A percentile compares a stretch with the other conserved stretches of the same genome.
phyloP scores from a whole-genome alignment of 2,329 filamentous ascomycete genomes.

The Verticillium longisporum region DNA sequence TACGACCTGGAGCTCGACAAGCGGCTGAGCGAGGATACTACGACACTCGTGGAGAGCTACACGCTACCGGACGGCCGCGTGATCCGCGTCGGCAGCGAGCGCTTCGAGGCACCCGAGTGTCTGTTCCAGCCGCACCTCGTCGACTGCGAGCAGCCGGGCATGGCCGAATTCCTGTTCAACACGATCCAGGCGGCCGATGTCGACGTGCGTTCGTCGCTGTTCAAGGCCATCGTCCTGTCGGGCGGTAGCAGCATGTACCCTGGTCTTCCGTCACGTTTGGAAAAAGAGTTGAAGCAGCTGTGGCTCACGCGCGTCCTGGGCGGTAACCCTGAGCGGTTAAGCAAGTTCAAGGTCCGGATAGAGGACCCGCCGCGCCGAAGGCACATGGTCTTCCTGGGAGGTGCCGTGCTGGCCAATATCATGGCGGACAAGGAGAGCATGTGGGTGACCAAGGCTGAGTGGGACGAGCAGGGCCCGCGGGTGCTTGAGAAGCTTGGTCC shows the following conservation, averaged over 20 bases:
- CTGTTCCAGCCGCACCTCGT: slow-evolving; percentile 98
- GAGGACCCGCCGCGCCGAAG: slow-evolving; percentile 92
- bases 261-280: slow-evolving; percentile 83
- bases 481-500: slow-evolving; percentile 90
- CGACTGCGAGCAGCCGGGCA: slow-evolving; percentile 93
- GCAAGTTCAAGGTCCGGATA: slow-evolving; percentile 99
- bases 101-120: slow-evolving; percentile 96
- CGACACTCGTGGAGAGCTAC: slow-evolving; percentile 94
- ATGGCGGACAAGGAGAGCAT: slow-evolving; percentile 99
- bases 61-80: slow-evolving; percentile 94
- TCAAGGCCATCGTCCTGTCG: slow-evolving; percentile 94
- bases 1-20: slow-evolving; percentile 97
- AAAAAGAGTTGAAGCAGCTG: slow-evolving; percentile 98
- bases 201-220: slow-evolving; percentile 86
- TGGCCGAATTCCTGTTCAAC: slow-evolving; percentile 97
- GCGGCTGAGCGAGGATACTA: slow-evolving; percentile 92
- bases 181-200: slow-evolving; percentile 95
- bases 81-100: slow-evolving; percentile 91
- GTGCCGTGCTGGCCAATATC: slow-evolving; percentile 94
- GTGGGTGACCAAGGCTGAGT: slow-evolving; percentile 98
- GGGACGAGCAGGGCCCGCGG: slow-evolving; percentile 83
- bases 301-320: slow-evolving; percentile 90
- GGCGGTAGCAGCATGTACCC: slow-evolving; percentile 99
- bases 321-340: slow-evolving; percentile 86
- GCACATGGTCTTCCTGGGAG: slow-evolving; percentile 99